Conservation (phyloP, 768 basidiomycete genomes). For the Trametes villosa region DNA sequence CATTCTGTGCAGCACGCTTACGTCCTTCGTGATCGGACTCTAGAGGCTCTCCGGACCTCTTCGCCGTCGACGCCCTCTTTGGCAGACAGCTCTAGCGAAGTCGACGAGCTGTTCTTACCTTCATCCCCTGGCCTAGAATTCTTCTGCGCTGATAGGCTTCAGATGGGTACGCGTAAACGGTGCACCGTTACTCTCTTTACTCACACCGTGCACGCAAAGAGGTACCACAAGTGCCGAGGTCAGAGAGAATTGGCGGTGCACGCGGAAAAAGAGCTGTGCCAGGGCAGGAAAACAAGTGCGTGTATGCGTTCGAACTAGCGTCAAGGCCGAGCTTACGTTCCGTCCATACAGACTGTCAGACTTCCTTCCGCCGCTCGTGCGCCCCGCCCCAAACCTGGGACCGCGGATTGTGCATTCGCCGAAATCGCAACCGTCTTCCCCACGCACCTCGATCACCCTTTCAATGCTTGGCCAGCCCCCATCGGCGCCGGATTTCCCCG, state of each 20-base stretch:
- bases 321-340: no score
- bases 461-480: slow-evolving; percentile 44
- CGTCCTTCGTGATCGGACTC: not conserved
- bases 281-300: slow-evolving; percentile 16
- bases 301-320: not conserved
- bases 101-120: slow-evolving; percentile 56
- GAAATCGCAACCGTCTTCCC: slow-evolving; percentile 32
- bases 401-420: slow-evolving; percentile 27
- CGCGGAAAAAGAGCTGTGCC: slow-evolving; percentile 8
- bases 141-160: not conserved
- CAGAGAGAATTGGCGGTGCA: slow-evolving; percentile 49
- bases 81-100: slow-evolving; percentile 46
- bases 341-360: slow-evolving; percentile 37
- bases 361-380: slow-evolving; percentile 43
- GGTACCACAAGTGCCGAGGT: slow-evolving; percentile 57
- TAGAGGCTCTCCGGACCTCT: slow-evolving; percentile 26
- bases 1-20: not conserved
- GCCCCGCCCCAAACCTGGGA: not conserved
- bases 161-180: slow-evolving; percentile 50
- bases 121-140: slow-evolving; percentile 44
- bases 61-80: slow-evolving; percentile 38
- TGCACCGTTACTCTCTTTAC: not conserved
- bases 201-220: slow-evolving; percentile 38
- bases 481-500: slow-evolving; percentile 8
- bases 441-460: slow-evolving; percentile 25